Conservation (phyloP, 768 basidiomycete genomes). For the Saitozyma podzolica region DNA sequence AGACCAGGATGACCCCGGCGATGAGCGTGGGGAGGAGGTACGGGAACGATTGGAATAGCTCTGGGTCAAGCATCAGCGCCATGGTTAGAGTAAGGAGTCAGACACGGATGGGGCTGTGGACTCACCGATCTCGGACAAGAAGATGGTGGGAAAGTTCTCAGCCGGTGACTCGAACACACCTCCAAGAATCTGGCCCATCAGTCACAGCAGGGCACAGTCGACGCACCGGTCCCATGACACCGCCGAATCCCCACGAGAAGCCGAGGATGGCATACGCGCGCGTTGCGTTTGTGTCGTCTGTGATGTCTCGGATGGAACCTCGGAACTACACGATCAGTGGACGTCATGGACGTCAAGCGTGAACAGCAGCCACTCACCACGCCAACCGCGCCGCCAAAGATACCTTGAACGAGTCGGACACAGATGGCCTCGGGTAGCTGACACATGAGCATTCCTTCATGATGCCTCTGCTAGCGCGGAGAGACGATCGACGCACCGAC, state of each 20-base stretch:
- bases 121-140: conserved; percentile 59
- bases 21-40: conserved; percentile 85
- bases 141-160: conserved; percentile 77
- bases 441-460: conserved; percentile 55
- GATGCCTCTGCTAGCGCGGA: conserved; percentile 48
- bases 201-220: conserved; percentile 10
- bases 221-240: conserved; percentile 64
- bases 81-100: not conserved
- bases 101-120: not conserved
- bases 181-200: conserved; percentile 63
- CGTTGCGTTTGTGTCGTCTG: conserved; percentile 84
- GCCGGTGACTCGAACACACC: conserved; percentile 61
- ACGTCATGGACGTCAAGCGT: not conserved
- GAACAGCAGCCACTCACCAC: conserved; percentile 60
- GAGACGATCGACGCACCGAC: conserved; percentile 61
- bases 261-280: conserved; percentile 92
- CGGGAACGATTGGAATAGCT: conserved; percentile 73
- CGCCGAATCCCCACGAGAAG: conserved; percentile 97
- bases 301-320: conserved; percentile 79
- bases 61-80: not conserved
- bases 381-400: conserved; percentile 91
- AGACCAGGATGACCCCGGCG: conserved; percentile 72
- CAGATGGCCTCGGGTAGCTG: conserved; percentile 70
- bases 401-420: conserved; percentile 83
- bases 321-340: conserved; percentile 54